Conservation (phyloP, 169 alveolate species). For the Plasmodium gallinaceum region DNA sequence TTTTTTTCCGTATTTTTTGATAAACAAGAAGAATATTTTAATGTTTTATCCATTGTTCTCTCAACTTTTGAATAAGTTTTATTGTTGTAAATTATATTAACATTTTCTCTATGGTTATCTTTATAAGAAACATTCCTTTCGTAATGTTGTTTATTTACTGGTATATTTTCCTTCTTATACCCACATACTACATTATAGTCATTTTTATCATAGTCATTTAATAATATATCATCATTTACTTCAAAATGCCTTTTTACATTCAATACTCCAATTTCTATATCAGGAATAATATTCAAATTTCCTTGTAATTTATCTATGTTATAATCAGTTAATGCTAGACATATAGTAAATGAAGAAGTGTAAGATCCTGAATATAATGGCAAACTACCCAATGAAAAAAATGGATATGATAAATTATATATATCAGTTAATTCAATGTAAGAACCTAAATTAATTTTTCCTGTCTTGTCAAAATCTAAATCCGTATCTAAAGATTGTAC, state of each 20-base stretch:
- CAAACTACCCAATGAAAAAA: conserved; percentile 34
- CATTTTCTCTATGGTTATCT: conserved; percentile 3
- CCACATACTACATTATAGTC: not conserved
- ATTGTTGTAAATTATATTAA: conserved; percentile 9
- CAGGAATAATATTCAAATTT: conserved; percentile 17
- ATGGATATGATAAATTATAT: conserved; percentile 14
- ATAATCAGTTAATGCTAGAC: conserved; percentile 12
- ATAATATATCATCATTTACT: not conserved
- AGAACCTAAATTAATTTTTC: conserved; percentile 45
- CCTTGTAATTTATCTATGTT: not conserved
- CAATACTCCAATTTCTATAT: conserved; percentile 45
- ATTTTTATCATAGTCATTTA: not conserved
- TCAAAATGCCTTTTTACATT: conserved; percentile 14
- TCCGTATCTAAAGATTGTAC: conserved; percentile 9
- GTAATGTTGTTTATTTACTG: conserved; percentile 4
- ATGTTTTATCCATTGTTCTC: conserved; percentile 4
- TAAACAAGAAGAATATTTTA: conserved; percentile 31
- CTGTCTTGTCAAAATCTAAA: conserved; percentile 9
- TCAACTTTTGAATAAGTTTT: not conserved
- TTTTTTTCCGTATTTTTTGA: conserved; percentile 34
- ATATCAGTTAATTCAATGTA: conserved; percentile 46
- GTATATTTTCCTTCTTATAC: conserved; percentile 1
- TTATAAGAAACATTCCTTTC: not conserved
- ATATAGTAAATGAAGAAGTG: conserved; percentile 40
- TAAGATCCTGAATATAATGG: conserved; percentile 56